Conservation (phyloP, 2,329 filamentous ascomycete genomes). For the Penicillium sp. region DNA sequence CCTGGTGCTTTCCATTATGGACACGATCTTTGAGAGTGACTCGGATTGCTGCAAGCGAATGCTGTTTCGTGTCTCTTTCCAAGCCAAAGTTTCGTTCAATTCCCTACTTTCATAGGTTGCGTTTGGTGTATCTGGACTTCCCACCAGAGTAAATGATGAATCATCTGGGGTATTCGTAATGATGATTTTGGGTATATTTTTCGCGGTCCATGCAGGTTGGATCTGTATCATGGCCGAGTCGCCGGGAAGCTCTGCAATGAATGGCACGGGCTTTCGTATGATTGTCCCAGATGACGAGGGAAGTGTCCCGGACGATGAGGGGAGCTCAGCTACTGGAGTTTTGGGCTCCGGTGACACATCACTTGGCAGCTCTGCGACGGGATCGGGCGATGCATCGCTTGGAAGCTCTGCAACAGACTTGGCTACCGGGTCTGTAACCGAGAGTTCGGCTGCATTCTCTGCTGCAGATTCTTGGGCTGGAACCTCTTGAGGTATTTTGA, state of each 20-base stretch:
- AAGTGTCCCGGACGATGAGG: slow-evolving; percentile 9
- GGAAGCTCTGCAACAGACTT: slow-evolving; percentile 6
- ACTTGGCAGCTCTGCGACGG: neutral
- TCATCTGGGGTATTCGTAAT: slow-evolving; percentile 18
- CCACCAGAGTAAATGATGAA: slow-evolving; percentile 4
- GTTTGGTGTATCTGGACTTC: slow-evolving; percentile 7
- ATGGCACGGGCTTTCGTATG: neutral
- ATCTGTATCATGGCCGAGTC: neutral
- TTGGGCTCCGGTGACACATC: neutral
- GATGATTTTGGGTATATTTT: slow-evolving; percentile 19
- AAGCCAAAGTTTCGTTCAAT: slow-evolving; percentile 27
- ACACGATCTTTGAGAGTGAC: slow-evolving; percentile 23
- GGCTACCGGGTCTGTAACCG: neutral
- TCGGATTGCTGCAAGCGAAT: slow-evolving; percentile 22
- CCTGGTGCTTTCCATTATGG: slow-evolving; percentile 19
- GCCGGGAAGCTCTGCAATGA: slow-evolving; percentile 21
- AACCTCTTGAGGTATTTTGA: slow-evolving; percentile 3
- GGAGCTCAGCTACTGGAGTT: slow-evolving; percentile 11
- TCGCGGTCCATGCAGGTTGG: neutral
- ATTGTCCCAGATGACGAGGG: slow-evolving; percentile 9
- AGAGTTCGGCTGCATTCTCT: slow-evolving; percentile 10
- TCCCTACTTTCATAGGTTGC: slow-evolving; percentile 15
- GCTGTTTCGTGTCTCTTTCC: slow-evolving; percentile 23
- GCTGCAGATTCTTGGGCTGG: neutral
- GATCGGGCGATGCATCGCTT: neutral